Base-by-base conservation (phyloP, 2,329 filamentous ascomycete species). In the Colletotrichum tropicale region DNA sequence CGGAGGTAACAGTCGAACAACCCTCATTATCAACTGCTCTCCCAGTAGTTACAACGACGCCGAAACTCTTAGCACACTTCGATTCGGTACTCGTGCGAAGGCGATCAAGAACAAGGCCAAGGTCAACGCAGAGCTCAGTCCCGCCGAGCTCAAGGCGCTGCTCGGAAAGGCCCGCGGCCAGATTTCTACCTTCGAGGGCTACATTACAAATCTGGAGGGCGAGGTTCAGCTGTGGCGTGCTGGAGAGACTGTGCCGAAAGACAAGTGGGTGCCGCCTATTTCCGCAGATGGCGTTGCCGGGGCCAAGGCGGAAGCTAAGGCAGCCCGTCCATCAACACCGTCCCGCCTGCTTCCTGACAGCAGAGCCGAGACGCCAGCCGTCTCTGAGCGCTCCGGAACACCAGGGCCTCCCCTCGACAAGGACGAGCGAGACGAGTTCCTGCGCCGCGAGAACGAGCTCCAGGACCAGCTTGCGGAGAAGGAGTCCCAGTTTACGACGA, bases 21-120 rank as follows among this genome's bases (percentile, higher is more conserved):
- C 97, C 0, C 90, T 99, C 76, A 98, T 99, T 81, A 98, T 99
- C 89, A 98, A 98, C 85, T 98, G 96, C 85, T 98, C 97, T n/a
- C 97, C 97, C 3, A 98, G 95, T 87, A 98, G 95, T 83, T 98
- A 98, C 88, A 98, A 99, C 88, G 96, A 98, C 86, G 92, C 93
- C 70, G 97, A 99, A 87, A 98, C 97, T 0, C 87, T 98, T 65
- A 94, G 96, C 78, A 99, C 97, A 1, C 87, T 99, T 76, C 92
- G 96, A 61, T 99, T 98, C 83, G 97, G 97, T 88, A 98, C 97
- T 86, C 91, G 97, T 83, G 97, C 97, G 74, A 99, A 99, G 89
- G 95, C 95, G 0, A 99, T 99, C 89, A 98, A 98, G 93, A 98
- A 98, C 89, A 98, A 98, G 90, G 97, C 97, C 86, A 99, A 98